A percentile compares a stretch with the other conserved stretches of the same genome.
phyloP scores from a whole-genome alignment of 345 rosid genomes.

The Eucalyptus victrix region DNA sequence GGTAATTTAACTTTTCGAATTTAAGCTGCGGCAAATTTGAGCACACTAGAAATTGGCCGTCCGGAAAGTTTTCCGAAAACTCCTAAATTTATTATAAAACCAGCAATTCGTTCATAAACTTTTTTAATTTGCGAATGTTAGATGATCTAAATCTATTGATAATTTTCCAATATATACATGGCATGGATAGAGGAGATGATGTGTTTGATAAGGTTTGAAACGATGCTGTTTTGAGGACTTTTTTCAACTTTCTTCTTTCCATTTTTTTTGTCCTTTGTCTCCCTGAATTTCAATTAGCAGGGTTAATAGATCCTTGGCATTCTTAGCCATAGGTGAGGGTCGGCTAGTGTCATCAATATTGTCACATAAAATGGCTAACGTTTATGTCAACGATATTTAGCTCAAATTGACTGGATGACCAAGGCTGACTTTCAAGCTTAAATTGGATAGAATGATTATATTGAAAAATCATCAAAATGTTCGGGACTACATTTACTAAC shows the following conservation, averaged over 20 bases:
- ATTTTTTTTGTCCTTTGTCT: not conserved
- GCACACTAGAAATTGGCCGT: not conserved
- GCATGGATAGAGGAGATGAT: rapidly evolving
- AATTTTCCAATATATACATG: not conserved
- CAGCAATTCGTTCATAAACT: rapidly evolving
- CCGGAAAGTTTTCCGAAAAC: not conserved
- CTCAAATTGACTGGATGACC: not conserved
- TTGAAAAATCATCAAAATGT: too few relatives aligned
- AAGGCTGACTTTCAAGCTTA: not conserved
- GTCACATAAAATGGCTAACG: rapidly evolving
- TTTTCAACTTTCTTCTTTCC: not conserved
- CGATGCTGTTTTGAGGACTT: rapidly evolving
- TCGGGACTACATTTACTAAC: rapidly evolving
- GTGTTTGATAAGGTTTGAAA: not conserved
- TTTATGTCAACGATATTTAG: not conserved
- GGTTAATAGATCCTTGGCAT: rapidly evolving
- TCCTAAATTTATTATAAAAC: not conserved
- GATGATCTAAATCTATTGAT: not conserved
- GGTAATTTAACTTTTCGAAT: not conserved
- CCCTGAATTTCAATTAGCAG: rapidly evolving
- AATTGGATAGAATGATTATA: not conserved
- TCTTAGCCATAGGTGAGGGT: not conserved
- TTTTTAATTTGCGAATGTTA: not conserved
- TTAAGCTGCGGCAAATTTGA: not conserved
- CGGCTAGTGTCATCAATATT: not conserved